A percentile compares a stretch with the other conserved stretches of the same genome.
These are phyloP conservation scores for Cercis canadensis DNA, from an alignment of 306 rosid species.

Conservation along the genomic window DNA sequence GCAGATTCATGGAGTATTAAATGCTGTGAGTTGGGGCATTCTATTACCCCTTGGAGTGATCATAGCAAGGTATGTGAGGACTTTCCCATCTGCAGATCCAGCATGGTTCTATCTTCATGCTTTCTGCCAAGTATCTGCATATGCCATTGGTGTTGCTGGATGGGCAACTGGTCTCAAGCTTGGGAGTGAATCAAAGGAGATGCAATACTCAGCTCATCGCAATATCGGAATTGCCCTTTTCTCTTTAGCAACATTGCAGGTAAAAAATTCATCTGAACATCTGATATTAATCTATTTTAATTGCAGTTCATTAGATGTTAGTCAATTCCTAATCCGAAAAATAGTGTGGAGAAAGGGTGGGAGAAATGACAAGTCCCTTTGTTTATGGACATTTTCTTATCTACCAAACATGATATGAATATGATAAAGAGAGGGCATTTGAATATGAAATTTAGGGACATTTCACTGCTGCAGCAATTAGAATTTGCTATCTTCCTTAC, in stretches of 20 bases:
- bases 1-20: slow-evolving; percentile 83
- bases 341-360: not conserved
- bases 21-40: slow-evolving; percentile 92
- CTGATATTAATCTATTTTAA: not conserved
- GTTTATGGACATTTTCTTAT: not conserved
- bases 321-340: not conserved
- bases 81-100: slow-evolving; percentile 79
- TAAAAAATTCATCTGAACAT: slow-evolving; percentile 19
- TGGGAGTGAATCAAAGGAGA: slow-evolving; percentile 65
- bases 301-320: not conserved
- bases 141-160: slow-evolving; percentile 86
- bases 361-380: not conserved
- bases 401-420: too few species aligned
- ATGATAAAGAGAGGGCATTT: not conserved
- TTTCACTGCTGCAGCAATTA: slow-evolving; percentile 10
- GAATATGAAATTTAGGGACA: not conserved
- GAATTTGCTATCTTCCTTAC: not conserved
- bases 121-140: slow-evolving; percentile 70
- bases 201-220: slow-evolving; percentile 55
- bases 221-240: slow-evolving; percentile 79
- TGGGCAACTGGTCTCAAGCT: slow-evolving; percentile 92
- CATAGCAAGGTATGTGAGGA: slow-evolving; percentile 76
- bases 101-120: slow-evolving; percentile 92
- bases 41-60: slow-evolving; percentile 80
- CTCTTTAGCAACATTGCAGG: slow-evolving; percentile 79